These are phyloP conservation scores for Panicum virgatum DNA, from an alignment of 202 grass and related monocot species.

Conservation along the genomic window DNA sequence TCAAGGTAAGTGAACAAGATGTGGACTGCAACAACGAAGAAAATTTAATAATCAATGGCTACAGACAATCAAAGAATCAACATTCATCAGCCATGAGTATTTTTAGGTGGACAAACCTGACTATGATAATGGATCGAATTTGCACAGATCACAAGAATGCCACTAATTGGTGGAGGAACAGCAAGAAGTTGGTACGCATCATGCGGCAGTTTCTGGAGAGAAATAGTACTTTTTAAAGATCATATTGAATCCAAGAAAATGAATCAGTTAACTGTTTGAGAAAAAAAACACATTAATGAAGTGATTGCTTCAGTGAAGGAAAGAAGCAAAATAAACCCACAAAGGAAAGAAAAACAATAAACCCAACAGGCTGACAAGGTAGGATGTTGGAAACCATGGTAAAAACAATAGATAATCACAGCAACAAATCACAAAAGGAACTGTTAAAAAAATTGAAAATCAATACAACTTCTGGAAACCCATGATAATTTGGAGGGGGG, in stretches of 20 bases:
- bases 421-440: background rate
- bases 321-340: background rate
- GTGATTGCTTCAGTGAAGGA: background rate
- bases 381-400: background rate
- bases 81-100: background rate
- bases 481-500: background rate
- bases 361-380: slow-evolving; percentile 4
- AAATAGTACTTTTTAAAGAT: slow-evolving; percentile 21
- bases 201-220: slow-evolving; percentile 77
- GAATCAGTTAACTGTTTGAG: background rate
- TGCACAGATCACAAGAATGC: slow-evolving; percentile 87
- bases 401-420: background rate
- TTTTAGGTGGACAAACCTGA: slow-evolving; percentile 63
- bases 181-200: slow-evolving; percentile 94
- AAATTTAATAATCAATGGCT: slow-evolving; percentile 14
- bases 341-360: background rate
- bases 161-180: slow-evolving; percentile 89
- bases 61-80: slow-evolving; percentile 22
- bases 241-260: slow-evolving; percentile 20
- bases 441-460: background rate
- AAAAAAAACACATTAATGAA: background rate
- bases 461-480: background rate
- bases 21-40: slow-evolving; percentile 70
- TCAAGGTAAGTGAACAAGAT: slow-evolving; percentile 83
- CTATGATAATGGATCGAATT: slow-evolving; percentile 94